Evolutionary conservation across 352 stramenopile genomes (phyloP).

Genomic region (Phytophthora crassamura): DNA sequence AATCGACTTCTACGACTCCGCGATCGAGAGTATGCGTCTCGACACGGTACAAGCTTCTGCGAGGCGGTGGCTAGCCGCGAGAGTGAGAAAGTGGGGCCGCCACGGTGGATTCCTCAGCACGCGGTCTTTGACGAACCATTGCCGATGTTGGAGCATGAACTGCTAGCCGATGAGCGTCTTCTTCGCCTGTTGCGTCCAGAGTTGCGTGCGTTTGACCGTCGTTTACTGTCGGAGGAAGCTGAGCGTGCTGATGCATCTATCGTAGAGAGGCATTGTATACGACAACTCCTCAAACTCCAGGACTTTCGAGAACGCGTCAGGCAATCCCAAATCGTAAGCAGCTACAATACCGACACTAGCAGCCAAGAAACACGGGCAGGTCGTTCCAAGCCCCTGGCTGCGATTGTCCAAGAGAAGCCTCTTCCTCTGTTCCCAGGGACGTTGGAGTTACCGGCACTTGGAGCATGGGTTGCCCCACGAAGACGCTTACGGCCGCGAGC

Average conservation of each 20-base stretch:
- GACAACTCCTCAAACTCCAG: conserved; percentile 58
- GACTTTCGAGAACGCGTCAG: conserved; percentile 71
- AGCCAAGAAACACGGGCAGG: conserved; percentile 29
- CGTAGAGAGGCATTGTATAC: conserved; percentile 54
- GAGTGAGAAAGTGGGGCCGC: conserved; percentile 28
- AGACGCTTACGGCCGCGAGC: conserved; percentile 58
- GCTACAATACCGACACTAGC: conserved; percentile 28
- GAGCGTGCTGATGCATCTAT: conserved; percentile 44
- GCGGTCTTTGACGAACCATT: conserved; percentile 72
- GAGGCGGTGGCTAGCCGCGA: conserved; percentile 29
- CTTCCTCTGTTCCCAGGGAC: conserved; percentile 78
- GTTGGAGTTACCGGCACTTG: conserved; percentile 70
- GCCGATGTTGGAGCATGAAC: conserved; percentile 66
- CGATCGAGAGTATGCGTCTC: conserved; percentile 55
- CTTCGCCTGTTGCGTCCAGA: conserved; percentile 71
- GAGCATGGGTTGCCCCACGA: conserved; percentile 57
- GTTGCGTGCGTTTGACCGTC: conserved; percentile 61
- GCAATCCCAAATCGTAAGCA: conserved; percentile 34
- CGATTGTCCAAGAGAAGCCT: conserved; percentile 86
- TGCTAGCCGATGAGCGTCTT: conserved; percentile 62
- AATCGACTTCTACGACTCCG: conserved; percentile 66
- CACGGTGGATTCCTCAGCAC: conserved; percentile 33
- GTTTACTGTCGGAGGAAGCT: conserved; percentile 51
- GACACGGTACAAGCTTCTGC: conserved; percentile 53
- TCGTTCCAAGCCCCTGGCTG: conserved; percentile 44